A percentile compares a stretch with the other conserved stretches of the same genome.
These are phyloP conservation scores for Dendrostoma leiphaemia DNA, from an alignment of 2,329 filamentous ascomycete genomes.

Conservation along the genomic window DNA sequence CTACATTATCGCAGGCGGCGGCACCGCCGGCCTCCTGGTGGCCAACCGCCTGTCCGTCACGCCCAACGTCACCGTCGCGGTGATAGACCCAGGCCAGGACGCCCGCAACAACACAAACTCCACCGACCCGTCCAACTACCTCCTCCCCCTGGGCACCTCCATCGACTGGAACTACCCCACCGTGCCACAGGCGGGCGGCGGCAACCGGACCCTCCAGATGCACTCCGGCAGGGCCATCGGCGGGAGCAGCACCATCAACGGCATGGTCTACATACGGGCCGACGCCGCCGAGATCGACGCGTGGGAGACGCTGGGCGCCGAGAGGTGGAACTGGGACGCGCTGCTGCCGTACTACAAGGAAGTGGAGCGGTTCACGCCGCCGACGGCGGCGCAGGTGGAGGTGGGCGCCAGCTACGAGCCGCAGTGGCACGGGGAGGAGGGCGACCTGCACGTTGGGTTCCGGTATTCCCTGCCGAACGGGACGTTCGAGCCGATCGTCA, in stretches of 20 bases:
- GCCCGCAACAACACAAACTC: constrained; percentile 20
- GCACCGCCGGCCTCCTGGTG: constrained; percentile 40
- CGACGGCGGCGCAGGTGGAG: constrained; percentile 30
- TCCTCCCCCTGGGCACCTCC: constrained; percentile 6
- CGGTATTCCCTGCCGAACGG: constrained; percentile 32
- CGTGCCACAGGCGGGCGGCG: constrained; percentile 2
- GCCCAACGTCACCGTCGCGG: constrained; percentile 31
- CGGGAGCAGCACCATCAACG: constrained; percentile 32
- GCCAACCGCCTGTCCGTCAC: constrained; percentile 36
- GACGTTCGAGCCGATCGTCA: constrained; percentile 27
- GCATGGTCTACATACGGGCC: constrained; percentile 40
- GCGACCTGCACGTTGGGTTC: constrained; percentile 36
- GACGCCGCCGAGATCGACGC: constrained; percentile 39
- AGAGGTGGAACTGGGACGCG: constrained; percentile 43
- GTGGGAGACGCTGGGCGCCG: constrained; percentile 42
- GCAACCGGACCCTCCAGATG: background rate
- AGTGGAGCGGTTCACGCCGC: constrained; percentile 35
- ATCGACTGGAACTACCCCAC: constrained; percentile 21
- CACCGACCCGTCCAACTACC: constrained; percentile 10
- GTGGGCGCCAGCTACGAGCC: constrained; percentile 34
- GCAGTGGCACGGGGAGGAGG: constrained; percentile 33
- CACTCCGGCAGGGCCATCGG: constrained; percentile 26
- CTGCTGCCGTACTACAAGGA: constrained; percentile 47
- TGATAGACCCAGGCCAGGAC: constrained; percentile 32
- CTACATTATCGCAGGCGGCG: constrained; percentile 40